A percentile compares a stretch with the other conserved stretches of the same genome.
phyloP scores from a whole-genome alignment of 2,329 filamentous ascomycete species.

The Verticillium tricorpus region DNA sequence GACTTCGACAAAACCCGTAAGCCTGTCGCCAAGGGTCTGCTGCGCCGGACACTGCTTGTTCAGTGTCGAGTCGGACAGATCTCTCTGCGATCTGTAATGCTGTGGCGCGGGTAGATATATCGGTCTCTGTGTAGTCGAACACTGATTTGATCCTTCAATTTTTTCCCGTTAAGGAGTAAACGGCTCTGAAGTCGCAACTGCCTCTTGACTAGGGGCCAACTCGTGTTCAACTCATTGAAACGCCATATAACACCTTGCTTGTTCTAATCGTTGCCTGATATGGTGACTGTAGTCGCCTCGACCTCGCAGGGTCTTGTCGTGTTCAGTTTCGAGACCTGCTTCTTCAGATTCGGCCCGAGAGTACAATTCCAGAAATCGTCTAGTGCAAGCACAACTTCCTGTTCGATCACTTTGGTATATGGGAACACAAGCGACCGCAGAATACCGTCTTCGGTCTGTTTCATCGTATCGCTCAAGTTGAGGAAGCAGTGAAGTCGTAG shows the following conservation, averaged over 20 bases:
- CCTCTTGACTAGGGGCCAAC: neutral
- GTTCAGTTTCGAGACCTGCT: neutral
- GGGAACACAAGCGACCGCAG: no score
- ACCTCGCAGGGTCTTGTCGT: neutral
- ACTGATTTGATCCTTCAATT: neutral
- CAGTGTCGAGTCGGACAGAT: conserved; percentile 16
- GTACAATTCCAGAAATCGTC: neutral
- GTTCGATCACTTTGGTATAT: neutral
- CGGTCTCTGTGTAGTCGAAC: neutral
- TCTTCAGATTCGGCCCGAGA: neutral
- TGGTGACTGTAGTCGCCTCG: neutral
- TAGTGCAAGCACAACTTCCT: neutral
- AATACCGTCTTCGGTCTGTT: no score
- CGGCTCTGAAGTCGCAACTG: neutral
- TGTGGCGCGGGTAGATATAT: neutral
- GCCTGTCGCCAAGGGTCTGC: neutral
- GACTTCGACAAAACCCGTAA: neutral
- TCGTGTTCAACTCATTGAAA: neutral
- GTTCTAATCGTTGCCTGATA: neutral
- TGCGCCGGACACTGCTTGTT: neutral
- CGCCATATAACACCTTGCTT: neutral
- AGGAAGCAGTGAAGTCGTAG: neutral
- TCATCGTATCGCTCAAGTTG: no score
- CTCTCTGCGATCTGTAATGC: neutral
- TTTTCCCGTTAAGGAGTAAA: neutral